These are phyloP conservation scores for Amanita fuliginea DNA, from an alignment of 768 basidiomycete genomes.

Conservation along the genomic window DNA sequence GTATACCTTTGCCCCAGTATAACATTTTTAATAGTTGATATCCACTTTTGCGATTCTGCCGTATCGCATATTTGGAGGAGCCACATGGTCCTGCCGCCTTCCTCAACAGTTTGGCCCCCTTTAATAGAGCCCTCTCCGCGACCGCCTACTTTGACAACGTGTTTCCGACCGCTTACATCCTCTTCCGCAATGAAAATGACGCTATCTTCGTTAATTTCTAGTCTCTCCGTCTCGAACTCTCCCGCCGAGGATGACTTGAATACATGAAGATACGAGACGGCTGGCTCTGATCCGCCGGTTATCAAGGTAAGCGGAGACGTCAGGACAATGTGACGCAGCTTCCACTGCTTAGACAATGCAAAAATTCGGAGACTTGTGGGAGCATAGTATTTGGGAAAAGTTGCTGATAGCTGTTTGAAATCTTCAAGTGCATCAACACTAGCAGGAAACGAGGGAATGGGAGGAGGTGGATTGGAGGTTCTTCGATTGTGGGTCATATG, in stretches of 20 bases:
- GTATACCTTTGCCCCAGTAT: slow-evolving; percentile 61
- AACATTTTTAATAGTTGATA: slow-evolving; percentile 58
- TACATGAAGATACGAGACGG: slow-evolving; percentile 55
- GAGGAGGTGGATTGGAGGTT: slow-evolving; percentile 18
- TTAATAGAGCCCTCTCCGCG: slow-evolving; percentile 41
- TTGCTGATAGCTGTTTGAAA: slow-evolving; percentile 41
- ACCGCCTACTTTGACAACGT: slow-evolving; percentile 62
- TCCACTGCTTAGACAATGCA: slow-evolving; percentile 67
- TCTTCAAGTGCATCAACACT: slow-evolving; percentile 36
- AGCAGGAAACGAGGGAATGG: slow-evolving; percentile 56
- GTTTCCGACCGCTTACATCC: slow-evolving; percentile 31
- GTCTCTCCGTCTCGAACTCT: slow-evolving; percentile 61
- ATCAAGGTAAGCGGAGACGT: slow-evolving; percentile 32
- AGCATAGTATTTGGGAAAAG: slow-evolving; percentile 59
- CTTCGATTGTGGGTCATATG: slow-evolving; percentile 25
- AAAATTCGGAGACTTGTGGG: slow-evolving; percentile 62
- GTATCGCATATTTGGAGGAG: slow-evolving; percentile 54
- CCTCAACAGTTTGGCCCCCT: slow-evolving; percentile 32
- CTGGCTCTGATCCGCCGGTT: slow-evolving; percentile 23
- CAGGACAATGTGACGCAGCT: slow-evolving; percentile 49
- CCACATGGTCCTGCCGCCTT: slow-evolving; percentile 53
- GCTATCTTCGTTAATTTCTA: slow-evolving; percentile 68
- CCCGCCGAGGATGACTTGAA: slow-evolving; percentile 53
- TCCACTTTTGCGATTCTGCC: slow-evolving; percentile 64
- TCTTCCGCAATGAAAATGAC: slow-evolving; percentile 66